Conservation (phyloP, 805 yeast species). For the Metschnikowia henanensis region DNA sequence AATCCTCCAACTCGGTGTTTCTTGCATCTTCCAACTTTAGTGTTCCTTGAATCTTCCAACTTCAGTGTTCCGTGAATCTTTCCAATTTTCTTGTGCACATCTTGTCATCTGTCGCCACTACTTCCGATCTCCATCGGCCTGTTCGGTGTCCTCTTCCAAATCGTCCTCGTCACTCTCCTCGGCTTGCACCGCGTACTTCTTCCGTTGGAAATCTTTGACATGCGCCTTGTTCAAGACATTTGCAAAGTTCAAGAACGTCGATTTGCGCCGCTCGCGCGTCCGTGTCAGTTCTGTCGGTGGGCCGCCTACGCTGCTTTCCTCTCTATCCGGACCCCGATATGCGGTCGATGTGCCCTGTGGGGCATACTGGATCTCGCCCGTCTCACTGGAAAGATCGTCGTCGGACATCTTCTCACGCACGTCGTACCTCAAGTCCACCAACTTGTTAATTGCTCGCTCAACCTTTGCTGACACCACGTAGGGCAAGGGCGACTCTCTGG, state of each 20-base stretch:
- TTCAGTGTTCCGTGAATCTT: too few species aligned
- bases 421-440: constrained; percentile 35
- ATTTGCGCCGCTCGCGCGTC: constrained; percentile 22
- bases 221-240: constrained; percentile 72
- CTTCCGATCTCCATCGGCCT: background rate
- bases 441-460: constrained; percentile 34
- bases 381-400: constrained; percentile 11
- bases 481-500: constrained; percentile 85
- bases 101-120: background rate
- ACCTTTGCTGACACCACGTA: constrained; percentile 49
- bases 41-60: too few species aligned
- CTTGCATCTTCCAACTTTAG: too few species aligned
- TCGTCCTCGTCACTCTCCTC: constrained; percentile 37
- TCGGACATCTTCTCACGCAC: constrained; percentile 8
- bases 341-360: constrained; percentile 8
- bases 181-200: constrained; percentile 34
- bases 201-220: constrained; percentile 80
- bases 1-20: too few species aligned
- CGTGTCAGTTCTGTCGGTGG: constrained; percentile 7
- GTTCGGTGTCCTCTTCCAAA: constrained; percentile 5
- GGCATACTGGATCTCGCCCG: background rate
- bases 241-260: constrained; percentile 46
- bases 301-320: constrained; percentile 3
- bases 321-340: background rate
- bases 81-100: too few species aligned